Evolutionary conservation across 1,139 yeast genomes (phyloP).

Genomic region (Pichia inconspicua): DNA sequence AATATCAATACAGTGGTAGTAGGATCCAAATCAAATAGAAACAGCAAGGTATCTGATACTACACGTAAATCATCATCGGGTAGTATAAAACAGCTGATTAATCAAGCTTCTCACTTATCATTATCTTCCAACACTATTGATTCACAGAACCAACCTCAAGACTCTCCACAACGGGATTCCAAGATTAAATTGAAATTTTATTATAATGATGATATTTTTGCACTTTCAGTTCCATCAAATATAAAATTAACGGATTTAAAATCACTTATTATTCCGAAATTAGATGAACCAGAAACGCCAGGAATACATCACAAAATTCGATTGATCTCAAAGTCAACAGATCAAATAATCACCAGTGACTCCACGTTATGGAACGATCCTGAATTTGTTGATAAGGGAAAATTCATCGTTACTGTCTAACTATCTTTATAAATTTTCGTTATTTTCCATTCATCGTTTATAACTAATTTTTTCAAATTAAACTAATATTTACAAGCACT

Average conservation of each 20-base stretch:
- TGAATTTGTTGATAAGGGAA: slow-evolving; percentile 27
- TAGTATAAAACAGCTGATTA: background rate
- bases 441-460: too few relatives aligned
- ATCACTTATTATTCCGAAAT: slow-evolving; percentile 57
- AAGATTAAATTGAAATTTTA: slow-evolving; percentile 71
- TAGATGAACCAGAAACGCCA: slow-evolving; percentile 31
- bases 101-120: background rate
- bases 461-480: background rate
- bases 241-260: slow-evolving; percentile 56
- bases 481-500: background rate
- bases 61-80: background rate
- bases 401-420: slow-evolving; percentile 23
- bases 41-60: slow-evolving; percentile 4
- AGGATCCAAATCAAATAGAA: slow-evolving; percentile 8
- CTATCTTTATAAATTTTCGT: background rate
- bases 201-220: slow-evolving; percentile 85
- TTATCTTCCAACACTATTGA: slow-evolving; percentile 10
- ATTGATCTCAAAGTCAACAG: slow-evolving; percentile 23
- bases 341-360: slow-evolving; percentile 18
- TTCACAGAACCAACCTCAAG: background rate
- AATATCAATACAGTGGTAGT: background rate
- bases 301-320: slow-evolving; percentile 18
- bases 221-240: slow-evolving; percentile 61
- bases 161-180: slow-evolving; percentile 3
- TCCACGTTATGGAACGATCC: slow-evolving; percentile 20